phyloP scores from a whole-genome alignment of 495 filamentous ascomycete species.

The Chaetomium tenue region DNA sequence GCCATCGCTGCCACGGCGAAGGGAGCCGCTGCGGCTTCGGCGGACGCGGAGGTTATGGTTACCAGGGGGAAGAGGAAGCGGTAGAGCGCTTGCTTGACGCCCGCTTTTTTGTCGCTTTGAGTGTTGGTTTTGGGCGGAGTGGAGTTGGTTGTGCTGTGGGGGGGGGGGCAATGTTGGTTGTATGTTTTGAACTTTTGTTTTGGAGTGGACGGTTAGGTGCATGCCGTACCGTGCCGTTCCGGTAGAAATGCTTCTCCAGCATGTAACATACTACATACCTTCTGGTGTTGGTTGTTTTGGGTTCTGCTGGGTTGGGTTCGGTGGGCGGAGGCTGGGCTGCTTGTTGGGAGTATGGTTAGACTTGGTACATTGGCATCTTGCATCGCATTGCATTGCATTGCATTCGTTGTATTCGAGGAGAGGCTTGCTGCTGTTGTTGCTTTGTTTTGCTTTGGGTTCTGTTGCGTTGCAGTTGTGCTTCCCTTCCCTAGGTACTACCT shows the following conservation, averaged over 20 bases:
- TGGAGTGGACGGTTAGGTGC: neutral
- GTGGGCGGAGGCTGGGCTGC: no score
- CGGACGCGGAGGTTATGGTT: slow-evolving; percentile 18
- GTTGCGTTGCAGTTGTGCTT: neutral
- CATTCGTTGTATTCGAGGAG: neutral
- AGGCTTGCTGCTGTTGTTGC: neutral
- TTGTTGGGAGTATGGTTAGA: neutral
- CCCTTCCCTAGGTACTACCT: no score
- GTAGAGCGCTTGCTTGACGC: slow-evolving; percentile 10
- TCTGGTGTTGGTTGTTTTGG: neutral
- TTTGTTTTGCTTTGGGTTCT: neutral
- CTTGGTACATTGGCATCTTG: neutral
- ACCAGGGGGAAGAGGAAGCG: slow-evolving; percentile 26
- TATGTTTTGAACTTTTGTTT: neutral
- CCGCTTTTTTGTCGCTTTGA: neutral
- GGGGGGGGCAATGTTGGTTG: neutral
- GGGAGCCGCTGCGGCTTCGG: slow-evolving; percentile 12
- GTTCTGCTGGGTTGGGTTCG: neutral
- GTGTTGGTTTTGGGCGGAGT: neutral
- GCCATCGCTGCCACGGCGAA: slow-evolving; percentile 19
- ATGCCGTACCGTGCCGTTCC: no score
- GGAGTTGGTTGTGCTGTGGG: neutral
- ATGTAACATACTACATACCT: no score
- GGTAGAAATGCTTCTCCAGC: no score
- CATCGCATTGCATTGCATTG: slow-evolving; percentile 9